These are phyloP conservation scores for Hippophae rhamnoides DNA, from an alignment of 306 rosid species.

Conservation along the genomic window DNA sequence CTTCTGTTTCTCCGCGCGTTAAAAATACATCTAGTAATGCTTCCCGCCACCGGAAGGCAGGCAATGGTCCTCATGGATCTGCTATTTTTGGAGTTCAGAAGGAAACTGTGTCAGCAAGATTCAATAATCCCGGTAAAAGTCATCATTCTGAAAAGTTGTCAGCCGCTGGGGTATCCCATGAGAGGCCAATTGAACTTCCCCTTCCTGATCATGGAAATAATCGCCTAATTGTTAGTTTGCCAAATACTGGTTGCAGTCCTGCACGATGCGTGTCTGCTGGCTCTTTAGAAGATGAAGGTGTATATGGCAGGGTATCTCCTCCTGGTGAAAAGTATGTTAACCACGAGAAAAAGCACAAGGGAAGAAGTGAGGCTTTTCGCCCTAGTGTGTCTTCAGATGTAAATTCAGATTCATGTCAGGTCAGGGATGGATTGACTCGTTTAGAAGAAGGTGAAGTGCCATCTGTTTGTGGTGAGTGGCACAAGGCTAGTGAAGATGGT, in stretches of 20 bases:
- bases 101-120: slow-evolving; percentile 35
- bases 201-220: slow-evolving; percentile 42
- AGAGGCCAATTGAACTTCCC: slow-evolving; percentile 44
- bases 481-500: slow-evolving; percentile 29
- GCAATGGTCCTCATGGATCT: slow-evolving; percentile 57
- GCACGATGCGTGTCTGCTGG: slow-evolving; percentile 49
- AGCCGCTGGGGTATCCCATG: slow-evolving; percentile 27
- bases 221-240: slow-evolving; percentile 56
- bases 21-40: slow-evolving; percentile 37
- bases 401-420: slow-evolving; percentile 40
- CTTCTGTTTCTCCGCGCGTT: slow-evolving; percentile 50
- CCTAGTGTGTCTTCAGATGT: slow-evolving; percentile 31
- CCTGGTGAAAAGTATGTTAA: slow-evolving; percentile 55
- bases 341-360: slow-evolving; percentile 42
- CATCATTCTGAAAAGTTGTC: slow-evolving; percentile 41
- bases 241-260: slow-evolving; percentile 64
- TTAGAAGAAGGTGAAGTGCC: slow-evolving; percentile 49
- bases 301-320: slow-evolving; percentile 48
- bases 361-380: slow-evolving; percentile 38
- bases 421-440: slow-evolving; percentile 29
- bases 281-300: slow-evolving; percentile 49
- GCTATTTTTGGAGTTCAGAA: slow-evolving; percentile 40
- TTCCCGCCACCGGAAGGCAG: slow-evolving; percentile 57
- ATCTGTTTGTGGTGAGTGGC: slow-evolving; percentile 36
- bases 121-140: slow-evolving; percentile 20